These are phyloP conservation scores for Cutaneotrichosporon spelunceum DNA, from an alignment of 1,284 basidiomycete genomes.

Conservation along the genomic window DNA sequence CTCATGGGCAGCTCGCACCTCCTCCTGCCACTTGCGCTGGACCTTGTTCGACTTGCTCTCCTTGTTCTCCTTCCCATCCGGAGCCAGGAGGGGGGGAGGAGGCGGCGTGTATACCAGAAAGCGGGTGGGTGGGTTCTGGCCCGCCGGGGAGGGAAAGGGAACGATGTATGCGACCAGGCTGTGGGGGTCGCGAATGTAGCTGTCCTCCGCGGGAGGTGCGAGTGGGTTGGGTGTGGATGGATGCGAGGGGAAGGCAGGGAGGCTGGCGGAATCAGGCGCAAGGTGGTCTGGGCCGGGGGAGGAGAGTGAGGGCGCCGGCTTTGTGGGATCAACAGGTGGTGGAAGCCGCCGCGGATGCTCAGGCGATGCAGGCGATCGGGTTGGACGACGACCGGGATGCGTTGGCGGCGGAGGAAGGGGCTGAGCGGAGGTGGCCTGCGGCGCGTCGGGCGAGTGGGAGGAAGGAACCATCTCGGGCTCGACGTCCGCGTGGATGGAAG, in stretches of 20 bases:
- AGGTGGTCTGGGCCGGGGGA: neutral
- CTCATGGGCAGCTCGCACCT: constrained; percentile 23
- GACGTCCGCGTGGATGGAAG: no score
- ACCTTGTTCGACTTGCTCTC: constrained; percentile 13
- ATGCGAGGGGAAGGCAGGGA: neutral
- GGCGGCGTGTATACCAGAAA: constrained; percentile 28
- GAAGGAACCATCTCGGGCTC: no score
- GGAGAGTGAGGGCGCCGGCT: neutral
- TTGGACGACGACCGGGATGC: neutral
- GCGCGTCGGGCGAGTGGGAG: no score
- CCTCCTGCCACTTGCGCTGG: constrained; percentile 27
- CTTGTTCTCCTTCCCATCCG: constrained; percentile 12
- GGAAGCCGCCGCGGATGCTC: neutral
- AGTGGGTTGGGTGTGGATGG: neutral
- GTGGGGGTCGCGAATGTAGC: constrained; percentile 28
- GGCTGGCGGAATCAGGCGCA: neutral
- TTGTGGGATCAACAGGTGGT: neutral
- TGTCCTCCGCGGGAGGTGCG: constrained; percentile 10
- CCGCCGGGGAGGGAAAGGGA: constrained; percentile 21
- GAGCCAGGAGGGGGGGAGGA: constrained; percentile 24
- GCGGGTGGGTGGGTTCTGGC: constrained; percentile 16
- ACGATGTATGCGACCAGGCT: constrained; percentile 25
- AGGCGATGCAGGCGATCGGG: neutral
- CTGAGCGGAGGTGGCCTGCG: no score
- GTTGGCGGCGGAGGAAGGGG: neutral